Evolutionary conservation across 208 protist genomes (phyloP), one percentile per base, ranked within the genome.

Genomic region (Trypanosoma congolense): DNA sequence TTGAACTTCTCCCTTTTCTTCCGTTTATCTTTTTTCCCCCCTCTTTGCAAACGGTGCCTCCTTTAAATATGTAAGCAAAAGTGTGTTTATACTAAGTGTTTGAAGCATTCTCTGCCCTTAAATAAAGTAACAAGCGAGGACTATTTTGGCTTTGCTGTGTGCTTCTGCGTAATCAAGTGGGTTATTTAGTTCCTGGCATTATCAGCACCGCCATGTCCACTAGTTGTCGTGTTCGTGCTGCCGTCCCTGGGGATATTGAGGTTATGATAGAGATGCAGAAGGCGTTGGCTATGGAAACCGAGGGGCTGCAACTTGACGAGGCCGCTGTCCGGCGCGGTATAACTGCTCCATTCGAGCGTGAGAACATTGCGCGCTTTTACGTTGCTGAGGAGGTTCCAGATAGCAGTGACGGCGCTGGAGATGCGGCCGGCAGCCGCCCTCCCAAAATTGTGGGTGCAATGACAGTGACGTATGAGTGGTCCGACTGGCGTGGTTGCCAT

Each of bases 401-500:
- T 57, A 42, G 26, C 46, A 49, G 29, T 6, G 12, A 6, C 9
- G 12, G 12, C 33, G 12, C 12, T 12, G 12, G 12, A 38, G 33
- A 12, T 6, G 9, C 33, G 12, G 6, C 33, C 33, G 33, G 12
- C 12, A 12, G 33, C 33, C 6, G 12, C 33, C 33, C 33, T 38
- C 33, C 33, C 6, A 6, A 38, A 38, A 44, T 88, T 18, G 76
- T 74, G 22, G 74, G 58, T 40, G 83, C 84, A 73, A 57, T 83
- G 46, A 84, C 83, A 73, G 72, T 65, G 3, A 84, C 80, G 24
- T 61, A 81, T 41, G 80, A 88, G 63, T 88, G 80, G 80, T 84
- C 80, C 0, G 80, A 88, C 40, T 88, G 80, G 80, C 72, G 80
- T 10, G 65, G 61, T 0, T 73, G 70, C 2, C 57, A 58, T n/a